Evolutionary conservation across 352 stramenopile species (phyloP), one percentile per base, ranked within the genome.

Genomic region (Globisporangium camurandrum): DNA sequence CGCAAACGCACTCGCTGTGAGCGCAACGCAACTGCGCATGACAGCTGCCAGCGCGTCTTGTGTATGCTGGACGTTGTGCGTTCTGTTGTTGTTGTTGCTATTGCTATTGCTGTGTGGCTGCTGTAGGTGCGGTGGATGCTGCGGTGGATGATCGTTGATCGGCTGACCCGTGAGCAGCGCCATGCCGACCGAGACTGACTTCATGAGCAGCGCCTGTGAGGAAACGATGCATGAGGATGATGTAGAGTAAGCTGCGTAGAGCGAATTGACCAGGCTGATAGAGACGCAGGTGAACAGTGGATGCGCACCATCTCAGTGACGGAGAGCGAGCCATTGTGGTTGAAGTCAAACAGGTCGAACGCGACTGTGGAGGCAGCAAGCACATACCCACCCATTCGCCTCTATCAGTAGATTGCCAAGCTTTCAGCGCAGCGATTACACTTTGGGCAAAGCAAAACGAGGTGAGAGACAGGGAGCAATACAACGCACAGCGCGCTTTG

Each of bases 261-360:
- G n/a, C 23, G 9, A 8, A 56, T n/a, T n/a, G n/a, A n/a, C n/a
- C n/a, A n/a, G n/a, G n/a, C n/a, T n/a, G n/a, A n/a, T n/a, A n/a
- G n/a, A n/a, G n/a, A n/a, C n/a, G n/a, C n/a, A n/a, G n/a, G n/a
- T n/a, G n/a, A n/a, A n/a, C n/a, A n/a, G n/a, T n/a, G n/a, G n/a
- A n/a, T n/a, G n/a, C 62, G 10, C 36, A 86, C 74, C 44, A 91
- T 61, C 51, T 93, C 82, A 1, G 76, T 81, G 30, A 77, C 53
- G 11, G 79, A 91, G 11, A 93, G 57, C 24, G 70, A 87, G 3
- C 75, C 77, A 54, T 88, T 90, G 42, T 67, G 52, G 47, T 91
- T 88, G 58, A 90, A 90, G 52, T 93, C 81, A 39, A 88, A 90
- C 26, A 90, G 61, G 31, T 84, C 72, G 51, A 88, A 88, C 1